Evolutionary conservation across 2,329 filamentous ascomycete species (phyloP).

Genomic region (Ascochyta koolunga): DNA sequence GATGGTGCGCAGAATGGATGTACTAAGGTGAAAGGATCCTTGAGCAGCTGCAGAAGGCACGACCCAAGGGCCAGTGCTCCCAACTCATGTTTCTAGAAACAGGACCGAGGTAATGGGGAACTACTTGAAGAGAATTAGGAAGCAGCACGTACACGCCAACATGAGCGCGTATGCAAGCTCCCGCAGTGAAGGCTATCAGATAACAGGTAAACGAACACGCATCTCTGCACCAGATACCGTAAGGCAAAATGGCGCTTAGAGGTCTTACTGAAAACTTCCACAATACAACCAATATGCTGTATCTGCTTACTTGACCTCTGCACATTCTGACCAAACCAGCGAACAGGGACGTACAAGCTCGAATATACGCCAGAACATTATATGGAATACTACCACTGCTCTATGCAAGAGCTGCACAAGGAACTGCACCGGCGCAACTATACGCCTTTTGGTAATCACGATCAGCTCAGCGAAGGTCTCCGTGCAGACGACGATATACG

Average conservation of each 20-base stretch:
- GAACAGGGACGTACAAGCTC: too few species aligned
- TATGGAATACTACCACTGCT: conserved; percentile 37
- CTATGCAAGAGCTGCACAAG: conserved; percentile 17
- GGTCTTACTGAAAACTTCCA: background rate
- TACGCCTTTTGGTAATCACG: conserved; percentile 13
- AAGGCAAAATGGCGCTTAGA: background rate
- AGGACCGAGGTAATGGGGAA: background rate
- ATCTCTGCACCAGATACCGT: background rate
- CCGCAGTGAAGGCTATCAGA: background rate
- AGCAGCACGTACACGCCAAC: background rate
- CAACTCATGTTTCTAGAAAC: background rate
- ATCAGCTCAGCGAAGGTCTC: conserved; percentile 30
- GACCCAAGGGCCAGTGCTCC: background rate
- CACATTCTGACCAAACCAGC: background rate
- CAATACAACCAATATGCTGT: too few species aligned
- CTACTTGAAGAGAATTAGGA: background rate
- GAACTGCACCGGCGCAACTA: conserved; percentile 28
- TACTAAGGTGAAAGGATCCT: background rate
- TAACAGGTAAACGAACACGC: background rate
- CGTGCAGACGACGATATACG: conserved; percentile 24
- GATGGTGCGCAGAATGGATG: background rate
- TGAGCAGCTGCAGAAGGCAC: background rate
- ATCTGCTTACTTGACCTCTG: background rate
- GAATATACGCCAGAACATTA: background rate
- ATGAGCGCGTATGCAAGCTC: background rate